A percentile compares a stretch with the other conserved stretches of the same genome.
These are phyloP conservation scores for Sclerotinia trifoliorum DNA, from an alignment of 2,329 filamentous ascomycete genomes.

Conservation along the genomic window DNA sequence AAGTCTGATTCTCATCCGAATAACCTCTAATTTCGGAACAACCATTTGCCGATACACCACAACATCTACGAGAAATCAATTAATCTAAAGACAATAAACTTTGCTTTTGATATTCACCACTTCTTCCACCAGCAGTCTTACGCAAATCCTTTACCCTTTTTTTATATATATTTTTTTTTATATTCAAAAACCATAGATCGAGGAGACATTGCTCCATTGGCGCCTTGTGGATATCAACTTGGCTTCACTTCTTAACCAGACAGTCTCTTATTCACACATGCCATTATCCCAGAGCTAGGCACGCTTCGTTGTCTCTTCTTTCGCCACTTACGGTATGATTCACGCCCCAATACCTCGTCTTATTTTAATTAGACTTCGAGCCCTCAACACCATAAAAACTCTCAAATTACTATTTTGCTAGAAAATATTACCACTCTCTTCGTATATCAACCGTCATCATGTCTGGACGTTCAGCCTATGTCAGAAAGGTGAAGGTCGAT, in stretches of 20 bases:
- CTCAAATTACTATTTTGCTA: neutral
- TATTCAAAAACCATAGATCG: neutral
- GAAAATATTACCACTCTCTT: neutral
- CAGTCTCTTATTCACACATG: neutral
- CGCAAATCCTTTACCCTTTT: neutral
- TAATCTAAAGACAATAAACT: neutral
- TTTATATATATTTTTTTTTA: too few relatives aligned
- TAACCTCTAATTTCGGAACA: slow-evolving; percentile 10
- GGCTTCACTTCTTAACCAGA: neutral
- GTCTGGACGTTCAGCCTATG: slow-evolving; percentile 57
- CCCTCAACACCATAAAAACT: neutral
- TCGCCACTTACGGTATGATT: neutral
- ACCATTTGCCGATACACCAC: neutral
- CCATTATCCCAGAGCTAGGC: too few relatives aligned
- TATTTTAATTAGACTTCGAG: neutral
- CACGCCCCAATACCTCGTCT: neutral
- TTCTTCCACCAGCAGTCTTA: neutral
- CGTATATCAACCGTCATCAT: slow-evolving; percentile 40
- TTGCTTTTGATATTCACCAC: neutral
- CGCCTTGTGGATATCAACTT: neutral
- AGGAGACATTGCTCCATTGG: neutral
- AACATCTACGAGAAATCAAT: neutral
- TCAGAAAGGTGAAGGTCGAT: slow-evolving; percentile 56
- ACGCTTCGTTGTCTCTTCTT: neutral
- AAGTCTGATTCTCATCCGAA: slow-evolving; percentile 7